phyloP scores from a whole-genome alignment of 495 filamentous ascomycete genomes.

The Oleoguttula mirabilis region DNA sequence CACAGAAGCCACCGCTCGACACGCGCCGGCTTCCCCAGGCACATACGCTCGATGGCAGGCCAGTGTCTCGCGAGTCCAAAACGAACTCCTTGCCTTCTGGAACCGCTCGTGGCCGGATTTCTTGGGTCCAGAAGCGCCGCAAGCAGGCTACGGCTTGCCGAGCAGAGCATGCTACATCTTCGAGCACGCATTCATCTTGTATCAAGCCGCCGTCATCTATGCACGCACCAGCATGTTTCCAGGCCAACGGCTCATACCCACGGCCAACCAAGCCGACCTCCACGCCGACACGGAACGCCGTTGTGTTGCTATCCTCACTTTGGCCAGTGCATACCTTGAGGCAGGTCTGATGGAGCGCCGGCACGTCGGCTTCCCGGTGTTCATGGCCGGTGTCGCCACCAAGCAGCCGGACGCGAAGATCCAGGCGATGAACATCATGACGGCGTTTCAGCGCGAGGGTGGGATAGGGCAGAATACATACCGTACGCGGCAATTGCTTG shows the following conservation, averaged over 20 bases:
- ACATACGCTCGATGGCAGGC: constrained; percentile 6
- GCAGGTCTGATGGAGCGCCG: constrained; percentile 30
- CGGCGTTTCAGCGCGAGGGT: constrained; percentile 35
- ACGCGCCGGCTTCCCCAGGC: neutral
- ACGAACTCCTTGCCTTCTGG: constrained; percentile 14
- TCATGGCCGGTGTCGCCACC: constrained; percentile 42
- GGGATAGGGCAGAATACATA: constrained; percentile 40
- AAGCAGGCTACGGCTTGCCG: constrained; percentile 25
- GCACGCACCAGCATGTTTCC: constrained; percentile 21
- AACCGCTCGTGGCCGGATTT: constrained; percentile 2
- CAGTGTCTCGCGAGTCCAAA: constrained; percentile 8
- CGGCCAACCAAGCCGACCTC: constrained; percentile 23
- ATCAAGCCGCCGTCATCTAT: constrained; percentile 10
- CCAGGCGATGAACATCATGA: constrained; percentile 40
- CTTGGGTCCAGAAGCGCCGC: constrained; percentile 1
- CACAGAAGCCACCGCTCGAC: neutral
- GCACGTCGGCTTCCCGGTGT: constrained; percentile 45
- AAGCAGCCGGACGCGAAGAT: constrained; percentile 35
- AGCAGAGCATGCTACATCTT: constrained; percentile 21
- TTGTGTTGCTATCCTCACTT: constrained; percentile 34
- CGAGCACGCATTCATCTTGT: constrained; percentile 26
- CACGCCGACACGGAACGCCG: constrained; percentile 35
- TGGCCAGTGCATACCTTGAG: constrained; percentile 29
- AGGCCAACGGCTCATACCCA: constrained; percentile 29
- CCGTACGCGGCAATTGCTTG: constrained; percentile 38